Conservation (phyloP, 2,329 filamentous ascomycete genomes). For the Hortaea werneckii region DNA sequence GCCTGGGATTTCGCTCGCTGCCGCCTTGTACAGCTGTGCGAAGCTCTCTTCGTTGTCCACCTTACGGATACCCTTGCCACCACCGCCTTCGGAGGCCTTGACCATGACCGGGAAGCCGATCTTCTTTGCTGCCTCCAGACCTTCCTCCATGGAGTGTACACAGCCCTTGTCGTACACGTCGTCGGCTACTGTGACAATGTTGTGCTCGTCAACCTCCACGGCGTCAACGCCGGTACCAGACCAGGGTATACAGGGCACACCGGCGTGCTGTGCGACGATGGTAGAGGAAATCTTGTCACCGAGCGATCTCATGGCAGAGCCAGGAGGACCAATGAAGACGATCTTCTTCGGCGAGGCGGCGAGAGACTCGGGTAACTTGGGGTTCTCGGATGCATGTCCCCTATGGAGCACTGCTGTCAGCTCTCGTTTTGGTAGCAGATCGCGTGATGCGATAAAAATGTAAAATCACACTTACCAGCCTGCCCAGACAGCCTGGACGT, state of each 20-base stretch:
- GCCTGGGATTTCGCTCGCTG: constrained; percentile 92
- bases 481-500: constrained; percentile 97
- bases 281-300: constrained; percentile 99
- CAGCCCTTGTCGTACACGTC: constrained; percentile 83
- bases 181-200: constrained; percentile 86
- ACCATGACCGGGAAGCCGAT: constrained; percentile 99
- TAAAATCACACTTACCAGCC: constrained; percentile 61
- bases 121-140: constrained; percentile 70
- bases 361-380: constrained; percentile 89
- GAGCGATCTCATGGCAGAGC: constrained; percentile 95
- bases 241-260: constrained; percentile 98
- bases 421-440: not conserved
- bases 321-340: constrained; percentile 95
- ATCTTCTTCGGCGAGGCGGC: constrained; percentile 97
- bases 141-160: constrained; percentile 80
- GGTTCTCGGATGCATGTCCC: constrained; percentile 98
- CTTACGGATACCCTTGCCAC: constrained; percentile 98
- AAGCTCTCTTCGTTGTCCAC: constrained; percentile 79
- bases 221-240: constrained; percentile 84
- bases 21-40: constrained; percentile 80
- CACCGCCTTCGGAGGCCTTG: constrained; percentile 98
- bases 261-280: constrained; percentile 93
- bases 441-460: not conserved
- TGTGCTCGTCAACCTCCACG: constrained; percentile 66
- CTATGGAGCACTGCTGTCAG: constrained; percentile 33